These are phyloP conservation scores for Elsinoe arachidis DNA, from an alignment of 2,329 filamentous ascomycete species.

Conservation along the genomic window DNA sequence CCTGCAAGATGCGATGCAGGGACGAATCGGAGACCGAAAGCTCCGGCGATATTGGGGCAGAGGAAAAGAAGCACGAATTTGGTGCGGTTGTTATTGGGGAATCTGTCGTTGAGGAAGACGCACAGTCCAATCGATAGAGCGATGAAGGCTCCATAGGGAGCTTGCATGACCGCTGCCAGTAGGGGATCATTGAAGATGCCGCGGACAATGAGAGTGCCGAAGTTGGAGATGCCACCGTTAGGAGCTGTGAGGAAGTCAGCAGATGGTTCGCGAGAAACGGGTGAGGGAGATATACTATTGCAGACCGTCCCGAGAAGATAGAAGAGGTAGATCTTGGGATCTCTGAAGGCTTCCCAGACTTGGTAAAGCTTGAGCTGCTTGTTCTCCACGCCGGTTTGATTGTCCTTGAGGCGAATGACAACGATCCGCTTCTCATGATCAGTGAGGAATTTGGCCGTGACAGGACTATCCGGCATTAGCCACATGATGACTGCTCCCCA, in stretches of 20 bases:
- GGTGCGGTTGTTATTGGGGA: constrained; percentile 16
- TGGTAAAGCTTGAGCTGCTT: constrained; percentile 47
- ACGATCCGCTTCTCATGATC: constrained; percentile 44
- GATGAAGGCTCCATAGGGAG: constrained; percentile 41
- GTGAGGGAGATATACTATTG: constrained; percentile 37
- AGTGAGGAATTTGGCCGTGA: constrained; percentile 44
- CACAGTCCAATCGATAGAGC: constrained; percentile 41
- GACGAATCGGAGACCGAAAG: constrained; percentile 50
- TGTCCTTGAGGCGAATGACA: constrained; percentile 45
- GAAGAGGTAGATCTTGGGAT: constrained; percentile 51
- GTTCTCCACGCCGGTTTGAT: constrained; percentile 52
- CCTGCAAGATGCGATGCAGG: constrained; percentile 42
- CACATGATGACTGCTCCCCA: constrained; percentile 52
- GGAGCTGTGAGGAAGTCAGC: not conserved
- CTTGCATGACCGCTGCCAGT: constrained; percentile 44
- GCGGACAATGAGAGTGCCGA: constrained; percentile 49
- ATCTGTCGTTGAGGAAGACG: constrained; percentile 39
- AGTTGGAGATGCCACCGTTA: constrained; percentile 46
- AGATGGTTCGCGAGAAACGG: not conserved
- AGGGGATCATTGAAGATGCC: constrained; percentile 46
- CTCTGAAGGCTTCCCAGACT: constrained; percentile 45
- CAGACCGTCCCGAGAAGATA: constrained; percentile 41
- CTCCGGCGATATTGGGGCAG: constrained; percentile 50
- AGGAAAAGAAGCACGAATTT: constrained; percentile 32
- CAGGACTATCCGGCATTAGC: constrained; percentile 50